Evolutionary conservation across 2,329 filamentous ascomycete genomes (phyloP).

Genomic region (Aspergillus felis): DNA sequence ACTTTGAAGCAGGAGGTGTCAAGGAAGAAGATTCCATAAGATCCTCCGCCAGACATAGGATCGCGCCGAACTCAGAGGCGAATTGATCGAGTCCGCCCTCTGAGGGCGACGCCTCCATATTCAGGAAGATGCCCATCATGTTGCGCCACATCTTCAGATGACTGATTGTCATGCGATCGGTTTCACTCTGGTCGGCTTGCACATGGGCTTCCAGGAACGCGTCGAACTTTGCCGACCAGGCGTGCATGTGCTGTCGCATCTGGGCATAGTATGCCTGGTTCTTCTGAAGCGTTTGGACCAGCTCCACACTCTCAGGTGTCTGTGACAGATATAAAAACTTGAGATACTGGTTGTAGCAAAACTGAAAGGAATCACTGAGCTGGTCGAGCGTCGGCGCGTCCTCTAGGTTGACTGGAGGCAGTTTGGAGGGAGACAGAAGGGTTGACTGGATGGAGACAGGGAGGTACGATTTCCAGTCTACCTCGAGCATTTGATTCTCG

Average conservation of each 20-base stretch:
- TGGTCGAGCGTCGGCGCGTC: constrained; percentile 7
- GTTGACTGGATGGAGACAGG: constrained; percentile 2
- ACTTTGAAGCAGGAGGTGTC: not conserved
- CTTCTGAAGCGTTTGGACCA: not conserved
- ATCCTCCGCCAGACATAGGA: constrained; percentile 8
- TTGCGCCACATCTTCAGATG: constrained; percentile 12
- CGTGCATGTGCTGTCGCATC: constrained; percentile 5
- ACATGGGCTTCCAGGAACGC: constrained; percentile 6
- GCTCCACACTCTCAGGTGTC: not conserved
- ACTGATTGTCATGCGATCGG: not conserved
- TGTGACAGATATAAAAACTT: constrained; percentile 4
- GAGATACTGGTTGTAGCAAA: constrained; percentile 14
- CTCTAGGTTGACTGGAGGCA: not conserved
- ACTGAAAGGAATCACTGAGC: constrained; percentile 8
- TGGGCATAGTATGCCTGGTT: constrained; percentile 4
- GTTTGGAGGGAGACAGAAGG: not conserved
- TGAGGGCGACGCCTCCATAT: constrained; percentile 6
- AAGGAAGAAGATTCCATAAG: not conserved
- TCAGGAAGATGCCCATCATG: constrained; percentile 8
- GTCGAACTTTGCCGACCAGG: constrained; percentile 11
- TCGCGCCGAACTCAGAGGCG: constrained; percentile 2
- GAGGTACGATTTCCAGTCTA: constrained; percentile 8
- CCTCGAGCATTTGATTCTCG: constrained; percentile 19
- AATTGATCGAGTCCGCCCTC: constrained; percentile 12
- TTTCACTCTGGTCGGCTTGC: not conserved